Evolutionary conservation across 1,284 basidiomycete genomes (phyloP).

Genomic region (Athelia psychrophila): DNA sequence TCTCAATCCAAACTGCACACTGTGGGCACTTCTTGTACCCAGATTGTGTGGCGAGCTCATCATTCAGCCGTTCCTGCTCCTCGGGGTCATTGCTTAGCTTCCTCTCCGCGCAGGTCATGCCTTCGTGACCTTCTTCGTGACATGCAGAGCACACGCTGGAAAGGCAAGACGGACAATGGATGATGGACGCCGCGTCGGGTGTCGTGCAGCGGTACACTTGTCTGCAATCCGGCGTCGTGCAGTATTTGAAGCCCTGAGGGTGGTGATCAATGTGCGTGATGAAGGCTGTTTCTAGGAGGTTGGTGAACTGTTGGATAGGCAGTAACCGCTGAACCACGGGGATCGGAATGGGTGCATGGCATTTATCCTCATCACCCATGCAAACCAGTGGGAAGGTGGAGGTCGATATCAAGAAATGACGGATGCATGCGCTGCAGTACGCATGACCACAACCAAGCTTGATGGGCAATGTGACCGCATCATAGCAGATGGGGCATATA

Average conservation of each 20-base stretch:
- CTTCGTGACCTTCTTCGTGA: conserved; percentile 48
- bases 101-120: conserved; percentile 46
- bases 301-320: conserved; percentile 36
- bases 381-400: conserved; percentile 51
- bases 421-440: conserved; percentile 51
- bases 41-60: conserved; percentile 14
- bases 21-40: conserved; percentile 35
- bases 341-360: conserved; percentile 46
- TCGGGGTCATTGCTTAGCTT: conserved; percentile 28
- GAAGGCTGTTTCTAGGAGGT: conserved; percentile 44
- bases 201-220: conserved; percentile 47
- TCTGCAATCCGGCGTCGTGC: conserved; percentile 54
- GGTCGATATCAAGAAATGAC: conserved; percentile 47
- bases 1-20: conserved; percentile 46
- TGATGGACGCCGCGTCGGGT: conserved; percentile 17
- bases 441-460: conserved; percentile 48
- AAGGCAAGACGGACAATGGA: conserved; percentile 50
- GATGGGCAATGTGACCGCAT: conserved; percentile 39
- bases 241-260: conserved; percentile 46
- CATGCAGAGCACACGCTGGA: conserved; percentile 46
- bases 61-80: conserved; percentile 42
- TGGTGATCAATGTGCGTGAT: conserved; percentile 40
- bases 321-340: conserved; percentile 47
- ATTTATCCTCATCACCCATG: conserved; percentile 46
- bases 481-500: conserved; percentile 51